Evolutionary conservation across 179 eudicot species (phyloP).

Genomic region (Sideroxylon spinosum): DNA sequence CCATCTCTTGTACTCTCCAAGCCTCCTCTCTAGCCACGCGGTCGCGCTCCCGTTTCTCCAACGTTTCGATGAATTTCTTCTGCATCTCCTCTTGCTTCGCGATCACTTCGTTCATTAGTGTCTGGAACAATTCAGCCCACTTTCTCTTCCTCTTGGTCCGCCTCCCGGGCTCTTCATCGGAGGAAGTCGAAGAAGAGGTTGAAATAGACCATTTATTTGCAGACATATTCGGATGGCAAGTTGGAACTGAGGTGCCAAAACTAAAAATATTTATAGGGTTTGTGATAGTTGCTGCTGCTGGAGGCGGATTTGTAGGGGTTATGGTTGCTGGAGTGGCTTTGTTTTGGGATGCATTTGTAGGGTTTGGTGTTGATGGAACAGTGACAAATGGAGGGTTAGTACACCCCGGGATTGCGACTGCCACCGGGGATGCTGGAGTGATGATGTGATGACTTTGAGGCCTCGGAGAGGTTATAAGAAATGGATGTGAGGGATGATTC

Average conservation of each 20-base stretch:
- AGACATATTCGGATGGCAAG: constrained; percentile 4
- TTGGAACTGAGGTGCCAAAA: not conserved
- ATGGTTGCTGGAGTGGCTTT: not conserved
- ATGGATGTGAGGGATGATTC: constrained; percentile 19
- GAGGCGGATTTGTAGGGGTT: constrained; percentile 14
- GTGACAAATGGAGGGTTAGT: constrained; percentile 18
- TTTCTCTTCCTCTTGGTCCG: constrained; percentile 56
- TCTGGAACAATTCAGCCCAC: constrained; percentile 53
- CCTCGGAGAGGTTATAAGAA: constrained; percentile 8
- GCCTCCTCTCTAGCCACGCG: constrained; percentile 64
- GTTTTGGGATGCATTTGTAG: not conserved
- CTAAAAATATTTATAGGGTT: not conserved
- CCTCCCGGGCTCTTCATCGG: constrained; percentile 52
- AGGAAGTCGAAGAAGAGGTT: constrained; percentile 51
- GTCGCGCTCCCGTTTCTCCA: constrained; percentile 63
- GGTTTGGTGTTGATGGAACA: constrained; percentile 19
- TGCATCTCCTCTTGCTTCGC: constrained; percentile 76
- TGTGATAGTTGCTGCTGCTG: not conserved
- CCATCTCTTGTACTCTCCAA: constrained; percentile 63
- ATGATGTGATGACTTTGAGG: constrained; percentile 2
- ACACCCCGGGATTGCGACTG: constrained; percentile 5
- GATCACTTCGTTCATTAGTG: constrained; percentile 57
- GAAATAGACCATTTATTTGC: constrained; percentile 30
- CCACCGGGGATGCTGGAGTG: not conserved
- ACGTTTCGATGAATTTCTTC: constrained; percentile 57